Conservation (phyloP, 2,329 filamentous ascomycete genomes). For the Cordyceps fumosorosea region DNA sequence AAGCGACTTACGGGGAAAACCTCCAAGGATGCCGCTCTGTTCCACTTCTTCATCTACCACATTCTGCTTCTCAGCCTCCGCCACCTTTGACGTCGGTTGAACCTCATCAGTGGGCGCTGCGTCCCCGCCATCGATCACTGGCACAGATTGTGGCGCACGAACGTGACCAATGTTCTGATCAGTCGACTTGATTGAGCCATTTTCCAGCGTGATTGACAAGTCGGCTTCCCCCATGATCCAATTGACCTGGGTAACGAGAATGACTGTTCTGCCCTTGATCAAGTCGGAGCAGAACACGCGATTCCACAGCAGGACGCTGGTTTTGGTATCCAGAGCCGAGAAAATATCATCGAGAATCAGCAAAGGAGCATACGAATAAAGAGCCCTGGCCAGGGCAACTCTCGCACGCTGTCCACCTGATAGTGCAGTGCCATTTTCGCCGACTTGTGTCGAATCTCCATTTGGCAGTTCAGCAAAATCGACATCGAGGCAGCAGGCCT, state of each 20-base stretch:
- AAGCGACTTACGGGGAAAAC: constrained; percentile 7
- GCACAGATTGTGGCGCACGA: constrained; percentile 36
- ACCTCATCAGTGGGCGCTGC: not conserved
- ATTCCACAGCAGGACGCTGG: constrained; percentile 49
- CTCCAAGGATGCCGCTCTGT: constrained; percentile 27
- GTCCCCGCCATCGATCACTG: constrained; percentile 1
- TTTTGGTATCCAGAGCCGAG: constrained; percentile 54
- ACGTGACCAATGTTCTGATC: constrained; percentile 40
- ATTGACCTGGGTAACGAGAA: constrained; percentile 51
- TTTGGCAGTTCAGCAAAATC: constrained; percentile 45
- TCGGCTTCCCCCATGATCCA: constrained; percentile 48
- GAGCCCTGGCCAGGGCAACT: constrained; percentile 48
- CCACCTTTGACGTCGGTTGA: not conserved
- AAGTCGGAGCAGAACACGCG: constrained; percentile 51
- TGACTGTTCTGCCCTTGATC: constrained; percentile 45
- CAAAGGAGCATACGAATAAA: constrained; percentile 50
- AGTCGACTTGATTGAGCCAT: constrained; percentile 33
- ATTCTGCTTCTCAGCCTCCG: not conserved
- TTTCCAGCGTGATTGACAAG: constrained; percentile 37
- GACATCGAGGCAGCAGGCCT: constrained; percentile 46
- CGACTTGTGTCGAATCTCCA: constrained; percentile 46
- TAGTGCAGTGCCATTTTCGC: constrained; percentile 48
- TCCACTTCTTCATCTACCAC: constrained; percentile 5
- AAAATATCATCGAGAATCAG: constrained; percentile 54
- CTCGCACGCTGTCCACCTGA: constrained; percentile 52